These are phyloP conservation scores for Nicotiana tomentosiformis DNA, from an alignment of 257 asterid species.

Conservation along the genomic window DNA sequence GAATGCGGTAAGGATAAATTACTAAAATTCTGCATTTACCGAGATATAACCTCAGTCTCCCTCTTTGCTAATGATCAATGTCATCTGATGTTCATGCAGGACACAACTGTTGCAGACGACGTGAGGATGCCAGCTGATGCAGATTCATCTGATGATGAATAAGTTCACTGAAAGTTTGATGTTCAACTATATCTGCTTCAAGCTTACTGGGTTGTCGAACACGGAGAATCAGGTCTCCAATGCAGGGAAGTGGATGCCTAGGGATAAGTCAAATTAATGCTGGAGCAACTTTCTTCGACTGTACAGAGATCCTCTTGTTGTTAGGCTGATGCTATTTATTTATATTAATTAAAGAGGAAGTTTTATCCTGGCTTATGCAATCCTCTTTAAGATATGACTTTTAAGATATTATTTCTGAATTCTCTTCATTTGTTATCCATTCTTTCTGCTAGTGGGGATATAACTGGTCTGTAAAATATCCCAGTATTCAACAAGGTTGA, in stretches of 20 bases:
- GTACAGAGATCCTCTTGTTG: conserved; percentile 4
- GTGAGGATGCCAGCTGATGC: conserved; percentile 36
- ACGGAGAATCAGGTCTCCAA: background rate
- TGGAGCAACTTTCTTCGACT: background rate
- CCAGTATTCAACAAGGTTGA: background rate
- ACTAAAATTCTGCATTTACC: background rate
- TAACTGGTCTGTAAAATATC: background rate
- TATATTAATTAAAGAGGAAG: background rate
- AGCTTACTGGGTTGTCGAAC: background rate
- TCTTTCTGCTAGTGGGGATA: background rate
- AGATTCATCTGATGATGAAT: conserved; percentile 60
- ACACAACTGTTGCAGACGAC: conserved; percentile 36
- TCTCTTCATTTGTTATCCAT: background rate
- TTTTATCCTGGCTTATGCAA: background rate
- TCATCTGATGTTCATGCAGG: conserved; percentile 28
- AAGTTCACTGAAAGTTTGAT: background rate
- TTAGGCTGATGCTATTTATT: background rate
- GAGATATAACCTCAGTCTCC: background rate
- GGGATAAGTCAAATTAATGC: background rate
- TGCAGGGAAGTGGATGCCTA: background rate
- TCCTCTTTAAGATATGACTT: background rate
- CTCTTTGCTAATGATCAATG: background rate
- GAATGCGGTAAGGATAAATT: conserved; percentile 43
- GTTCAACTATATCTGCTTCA: background rate
- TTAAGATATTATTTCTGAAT: background rate